Base-by-base conservation (phyloP, 768 basidiomycete genomes). In the Mycena capillaripes region DNA sequence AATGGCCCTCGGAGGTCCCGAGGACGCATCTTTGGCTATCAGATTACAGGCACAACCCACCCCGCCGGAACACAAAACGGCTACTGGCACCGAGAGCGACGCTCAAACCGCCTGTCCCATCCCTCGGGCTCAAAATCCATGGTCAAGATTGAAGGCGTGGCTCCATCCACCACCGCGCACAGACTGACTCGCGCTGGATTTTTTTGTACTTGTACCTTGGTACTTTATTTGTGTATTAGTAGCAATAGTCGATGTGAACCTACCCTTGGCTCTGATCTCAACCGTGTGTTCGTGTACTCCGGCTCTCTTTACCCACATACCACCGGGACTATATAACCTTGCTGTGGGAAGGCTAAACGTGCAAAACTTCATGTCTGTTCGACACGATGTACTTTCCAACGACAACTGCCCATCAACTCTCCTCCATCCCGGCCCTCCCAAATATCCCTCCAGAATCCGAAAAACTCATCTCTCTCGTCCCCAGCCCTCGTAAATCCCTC, bases 351-450 rank as follows among this genome's bases (percentile, higher is more conserved):
- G 59, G 44, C 34, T 46, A n/a, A 64, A 1, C 32, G 36, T 46
- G 25, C 25, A 57, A 46, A 70, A 42, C 62, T 69, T 72, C 66
- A 72, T 72, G 71, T 72, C 71, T 57, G 60, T 65, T 63, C 62
- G 71, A n/a, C n/a, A n/a, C n/a, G n/a, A 96, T 96, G 95, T 96
- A 95, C 83, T 96, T 96, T 82, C 95, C 94, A 69, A 95, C 93
- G 29, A 90, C 92, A 40, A 90, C 93, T 50, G 93, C 95, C 32
- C 85, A 89, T 77, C 93, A 91, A 78, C 86, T 96, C 48, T 91
- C 91, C 21, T 90, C 90, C 21, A 86, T 87, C 25, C 93, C 94
- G 40, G 86, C 89, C n/a, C 83, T 94, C 38, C 91, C 93, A 32
- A 89, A 92, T 72, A 81, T 88, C 55, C 85, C 88, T 17, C 81